Conservation (phyloP, 208 protist genomes). For the Acanthamoeba lenticulata region DNA sequence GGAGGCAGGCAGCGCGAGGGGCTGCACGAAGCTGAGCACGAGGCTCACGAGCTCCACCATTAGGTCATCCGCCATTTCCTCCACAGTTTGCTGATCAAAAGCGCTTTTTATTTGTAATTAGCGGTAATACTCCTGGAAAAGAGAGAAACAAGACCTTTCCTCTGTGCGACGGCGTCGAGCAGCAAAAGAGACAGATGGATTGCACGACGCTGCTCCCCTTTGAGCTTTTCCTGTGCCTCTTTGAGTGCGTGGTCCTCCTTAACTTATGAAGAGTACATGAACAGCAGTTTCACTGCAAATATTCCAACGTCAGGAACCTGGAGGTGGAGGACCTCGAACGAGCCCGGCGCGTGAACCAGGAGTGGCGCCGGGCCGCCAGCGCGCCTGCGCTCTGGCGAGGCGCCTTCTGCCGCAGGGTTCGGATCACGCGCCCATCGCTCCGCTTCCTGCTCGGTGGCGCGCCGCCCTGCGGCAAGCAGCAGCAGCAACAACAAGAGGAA, state of each 20-base stretch:
- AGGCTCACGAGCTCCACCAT: too few relatives aligned
- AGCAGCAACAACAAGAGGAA: background rate
- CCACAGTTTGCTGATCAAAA: too few relatives aligned
- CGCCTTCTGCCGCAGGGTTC: background rate
- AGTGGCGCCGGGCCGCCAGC: background rate
- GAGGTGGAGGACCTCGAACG: background rate
- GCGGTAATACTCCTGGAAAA: too few relatives aligned
- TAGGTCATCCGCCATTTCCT: too few relatives aligned
- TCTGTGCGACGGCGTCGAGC: too few relatives aligned
- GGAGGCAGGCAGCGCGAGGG: too few relatives aligned
- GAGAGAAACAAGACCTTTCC: too few relatives aligned
- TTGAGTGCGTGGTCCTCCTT: background rate
- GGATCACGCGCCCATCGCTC: background rate
- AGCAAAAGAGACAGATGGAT: slow-evolving; percentile 13
- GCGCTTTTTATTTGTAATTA: too few relatives aligned
- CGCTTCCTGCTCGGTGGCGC: background rate
- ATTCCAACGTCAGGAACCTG: background rate
- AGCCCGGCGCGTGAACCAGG: background rate
- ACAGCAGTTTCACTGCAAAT: background rate
- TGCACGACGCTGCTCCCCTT: background rate
- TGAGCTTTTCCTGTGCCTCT: background rate
- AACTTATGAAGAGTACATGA: background rate
- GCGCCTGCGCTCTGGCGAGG: background rate
- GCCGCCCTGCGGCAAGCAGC: background rate
- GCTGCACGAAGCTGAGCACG: too few relatives aligned